Conservation (phyloP, 257 asterid species). For the Solanum pinnatisectum region DNA sequence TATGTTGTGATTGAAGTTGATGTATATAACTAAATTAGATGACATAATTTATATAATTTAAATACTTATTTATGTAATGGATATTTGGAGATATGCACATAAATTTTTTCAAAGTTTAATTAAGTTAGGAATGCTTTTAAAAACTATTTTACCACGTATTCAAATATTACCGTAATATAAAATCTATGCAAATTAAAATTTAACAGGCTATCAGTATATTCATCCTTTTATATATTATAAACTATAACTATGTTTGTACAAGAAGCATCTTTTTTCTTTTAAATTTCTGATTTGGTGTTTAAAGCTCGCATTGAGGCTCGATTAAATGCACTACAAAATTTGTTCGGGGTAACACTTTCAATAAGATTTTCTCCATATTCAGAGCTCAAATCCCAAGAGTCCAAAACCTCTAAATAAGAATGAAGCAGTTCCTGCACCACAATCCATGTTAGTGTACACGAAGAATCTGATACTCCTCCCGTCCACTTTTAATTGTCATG, state of each 20-base stretch:
- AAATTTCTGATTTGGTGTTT: no score
- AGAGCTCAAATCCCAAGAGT: background rate
- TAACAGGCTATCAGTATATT: background rate
- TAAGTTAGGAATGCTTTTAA: no score
- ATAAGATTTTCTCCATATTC: no score
- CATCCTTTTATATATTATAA: background rate
- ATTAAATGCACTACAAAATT: no score
- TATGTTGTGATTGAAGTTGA: background rate
- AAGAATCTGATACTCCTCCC: background rate
- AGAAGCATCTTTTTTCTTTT: background rate
- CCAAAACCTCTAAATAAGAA: background rate
- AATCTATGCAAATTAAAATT: background rate
- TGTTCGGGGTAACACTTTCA: no score
- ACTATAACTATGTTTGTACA: background rate
- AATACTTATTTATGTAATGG: background rate
- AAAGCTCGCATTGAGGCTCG: accelerated
- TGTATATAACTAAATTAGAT: background rate
- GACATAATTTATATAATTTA: no score
- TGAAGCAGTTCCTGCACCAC: background rate
- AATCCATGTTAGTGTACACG: background rate
- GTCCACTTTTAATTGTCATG: no score
- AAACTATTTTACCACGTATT: no score
- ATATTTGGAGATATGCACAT: background rate
- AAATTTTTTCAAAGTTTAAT: no score
- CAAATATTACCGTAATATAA: background rate